These are phyloP conservation scores for Yamadazyma sp. DNA, from an alignment of 1,139 yeast species.

Conservation along the genomic window DNA sequence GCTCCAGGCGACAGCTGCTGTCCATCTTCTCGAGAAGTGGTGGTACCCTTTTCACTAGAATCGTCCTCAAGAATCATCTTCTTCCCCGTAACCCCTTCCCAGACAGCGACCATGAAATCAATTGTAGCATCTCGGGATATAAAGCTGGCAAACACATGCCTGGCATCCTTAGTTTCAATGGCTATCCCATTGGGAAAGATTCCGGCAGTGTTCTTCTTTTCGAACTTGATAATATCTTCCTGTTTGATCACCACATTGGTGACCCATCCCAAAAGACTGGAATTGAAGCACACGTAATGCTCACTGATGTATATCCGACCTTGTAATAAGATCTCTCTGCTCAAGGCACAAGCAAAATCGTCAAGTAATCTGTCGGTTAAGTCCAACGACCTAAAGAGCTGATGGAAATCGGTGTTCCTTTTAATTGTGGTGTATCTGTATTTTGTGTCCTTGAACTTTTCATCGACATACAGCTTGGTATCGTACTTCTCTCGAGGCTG, in stretches of 20 bases:
- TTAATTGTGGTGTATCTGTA: conserved; percentile 63
- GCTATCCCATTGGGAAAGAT: conserved; percentile 88
- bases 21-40: conserved; percentile 9
- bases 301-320: conserved; percentile 88
- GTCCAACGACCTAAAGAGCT: conserved; percentile 68
- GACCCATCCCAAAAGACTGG: conserved; percentile 93
- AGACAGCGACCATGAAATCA: conserved; percentile 62
- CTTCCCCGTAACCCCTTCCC: conserved; percentile 42
- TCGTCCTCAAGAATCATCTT: conserved; percentile 17
- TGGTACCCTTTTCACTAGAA: conserved; percentile 4
- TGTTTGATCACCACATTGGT: conserved; percentile 75
- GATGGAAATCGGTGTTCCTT: conserved; percentile 79
- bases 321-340: conserved; percentile 85
- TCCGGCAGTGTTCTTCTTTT: conserved; percentile 82
- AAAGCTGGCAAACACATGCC: conserved; percentile 84
- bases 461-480: conserved; percentile 36
- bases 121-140: conserved; percentile 77
- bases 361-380: conserved; percentile 71
- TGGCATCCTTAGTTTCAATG: conserved; percentile 66
- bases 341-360: conserved; percentile 87
- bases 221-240: conserved; percentile 70
- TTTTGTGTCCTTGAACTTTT: conserved; percentile 31
- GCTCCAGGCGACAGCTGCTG: too few species aligned
- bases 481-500: conserved; percentile 30
- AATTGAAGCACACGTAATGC: conserved; percentile 79